Percentiles rank a stretch among this genome's conserved stretches.
Evolutionary conservation across 306 rosid species (phyloP).

Genomic region (Ammopiptanthus mongolicus): DNA sequence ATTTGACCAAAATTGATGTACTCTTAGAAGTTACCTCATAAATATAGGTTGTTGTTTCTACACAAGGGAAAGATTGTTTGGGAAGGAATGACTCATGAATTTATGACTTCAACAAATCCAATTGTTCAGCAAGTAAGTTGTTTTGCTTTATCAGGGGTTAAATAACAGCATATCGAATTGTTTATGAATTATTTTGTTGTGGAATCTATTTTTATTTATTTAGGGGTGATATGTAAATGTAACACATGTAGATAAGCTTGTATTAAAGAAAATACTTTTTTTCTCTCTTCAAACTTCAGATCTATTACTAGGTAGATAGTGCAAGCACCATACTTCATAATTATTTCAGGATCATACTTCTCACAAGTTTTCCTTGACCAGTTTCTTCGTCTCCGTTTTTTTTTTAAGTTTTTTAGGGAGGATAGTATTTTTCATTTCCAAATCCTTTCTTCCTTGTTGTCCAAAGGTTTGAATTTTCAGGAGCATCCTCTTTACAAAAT

Average conservation of each 20-base stretch:
- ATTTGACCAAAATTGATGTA: neutral
- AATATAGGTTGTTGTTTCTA: slow-evolving; percentile 75
- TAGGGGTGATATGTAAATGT: neutral
- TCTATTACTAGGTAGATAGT: neutral
- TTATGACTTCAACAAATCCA: slow-evolving; percentile 75
- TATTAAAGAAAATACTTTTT: neutral
- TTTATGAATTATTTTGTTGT: neutral
- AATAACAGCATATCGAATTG: neutral
- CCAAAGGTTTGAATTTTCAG: neutral
- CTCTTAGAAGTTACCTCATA: slow-evolving; percentile 9
- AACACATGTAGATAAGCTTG: neutral
- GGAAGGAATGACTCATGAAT: slow-evolving; percentile 97
- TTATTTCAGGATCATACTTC: neutral
- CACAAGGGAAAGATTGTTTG: slow-evolving; percentile 89
- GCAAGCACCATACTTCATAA: neutral
- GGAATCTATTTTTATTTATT: slow-evolving; percentile 7
- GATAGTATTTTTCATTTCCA: neutral
- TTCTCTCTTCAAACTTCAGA: neutral
- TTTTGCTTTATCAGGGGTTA: neutral
- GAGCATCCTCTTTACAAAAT: neutral
- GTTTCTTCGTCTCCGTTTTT: neutral
- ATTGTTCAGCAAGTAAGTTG: slow-evolving; percentile 83
- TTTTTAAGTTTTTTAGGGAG: neutral
- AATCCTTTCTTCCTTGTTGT: neutral
- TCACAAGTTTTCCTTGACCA: neutral